A percentile compares a stretch with the other conserved stretches of the same genome.
These are phyloP conservation scores for Pisolithus tinctorius DNA, from an alignment of 768 basidiomycete species.

Conservation along the genomic window DNA sequence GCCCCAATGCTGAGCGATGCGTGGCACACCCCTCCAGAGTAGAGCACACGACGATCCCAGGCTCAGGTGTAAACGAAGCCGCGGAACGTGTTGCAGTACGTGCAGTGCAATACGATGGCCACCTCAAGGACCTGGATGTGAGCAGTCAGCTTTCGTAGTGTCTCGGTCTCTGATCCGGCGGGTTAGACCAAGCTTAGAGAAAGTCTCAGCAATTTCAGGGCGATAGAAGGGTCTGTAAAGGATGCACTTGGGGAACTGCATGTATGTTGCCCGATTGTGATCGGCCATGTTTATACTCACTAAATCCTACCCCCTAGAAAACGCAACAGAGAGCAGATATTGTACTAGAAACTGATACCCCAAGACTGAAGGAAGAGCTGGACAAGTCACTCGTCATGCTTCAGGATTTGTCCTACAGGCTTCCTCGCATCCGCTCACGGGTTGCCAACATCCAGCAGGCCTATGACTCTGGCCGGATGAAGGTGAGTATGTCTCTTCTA, in stretches of 20 bases:
- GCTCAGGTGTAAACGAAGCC: constrained; percentile 33
- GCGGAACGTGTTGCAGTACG: constrained; percentile 42
- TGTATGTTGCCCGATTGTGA: constrained; percentile 29
- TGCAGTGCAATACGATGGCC: constrained; percentile 43
- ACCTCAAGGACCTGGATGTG: constrained; percentile 61
- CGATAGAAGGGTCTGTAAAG: constrained; percentile 62
- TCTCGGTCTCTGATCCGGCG: background rate
- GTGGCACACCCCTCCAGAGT: background rate
- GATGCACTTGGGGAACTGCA: constrained; percentile 57
- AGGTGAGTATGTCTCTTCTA: constrained; percentile 34
- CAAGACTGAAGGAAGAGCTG: constrained; percentile 54
- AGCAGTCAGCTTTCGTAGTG: background rate
- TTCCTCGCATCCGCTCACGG: constrained; percentile 58
- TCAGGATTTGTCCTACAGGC: constrained; percentile 45
- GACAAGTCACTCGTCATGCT: constrained; percentile 55
- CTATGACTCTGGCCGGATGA: constrained; percentile 65
- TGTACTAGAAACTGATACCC: constrained; percentile 52
- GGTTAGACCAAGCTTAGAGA: constrained; percentile 57
- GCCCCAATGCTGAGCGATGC: background rate
- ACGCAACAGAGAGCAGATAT: constrained; percentile 54
- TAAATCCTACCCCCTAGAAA: constrained; percentile 31
- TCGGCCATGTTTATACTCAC: background rate
- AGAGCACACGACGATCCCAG: constrained; percentile 6
- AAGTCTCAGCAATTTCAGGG: constrained; percentile 67
- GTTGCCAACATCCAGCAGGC: constrained; percentile 55